Evolutionary conservation across 306 rosid genomes (phyloP).

Genomic region (Heteromeles arbutifolia): DNA sequence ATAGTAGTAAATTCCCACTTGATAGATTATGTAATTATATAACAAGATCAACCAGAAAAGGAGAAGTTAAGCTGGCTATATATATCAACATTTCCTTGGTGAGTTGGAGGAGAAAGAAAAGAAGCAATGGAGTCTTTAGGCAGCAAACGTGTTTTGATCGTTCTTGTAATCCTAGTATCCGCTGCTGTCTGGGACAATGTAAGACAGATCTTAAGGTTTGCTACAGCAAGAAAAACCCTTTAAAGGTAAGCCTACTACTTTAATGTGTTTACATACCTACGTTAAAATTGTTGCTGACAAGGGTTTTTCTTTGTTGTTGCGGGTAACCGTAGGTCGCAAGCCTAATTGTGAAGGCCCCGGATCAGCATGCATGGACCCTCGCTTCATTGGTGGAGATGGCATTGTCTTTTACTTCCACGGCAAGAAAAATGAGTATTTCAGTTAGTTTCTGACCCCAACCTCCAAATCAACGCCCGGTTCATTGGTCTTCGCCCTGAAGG

Average conservation of each 20-base stretch:
- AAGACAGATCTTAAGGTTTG: slow-evolving; percentile 26
- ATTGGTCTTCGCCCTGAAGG: slow-evolving; percentile 66
- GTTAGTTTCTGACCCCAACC: slow-evolving; percentile 55
- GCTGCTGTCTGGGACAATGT: slow-evolving; percentile 20
- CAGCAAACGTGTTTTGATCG: slow-evolving; percentile 7
- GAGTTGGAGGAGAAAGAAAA: slow-evolving; percentile 2
- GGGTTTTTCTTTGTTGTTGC: not conserved
- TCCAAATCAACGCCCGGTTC: slow-evolving; percentile 70
- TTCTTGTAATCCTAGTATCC: slow-evolving; percentile 29
- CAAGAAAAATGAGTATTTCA: slow-evolving; percentile 55
- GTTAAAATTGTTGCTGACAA: not conserved
- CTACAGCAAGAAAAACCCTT: slow-evolving; percentile 33
- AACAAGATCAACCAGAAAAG: not conserved
- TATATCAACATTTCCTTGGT: not conserved
- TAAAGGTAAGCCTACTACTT: slow-evolving; percentile 39
- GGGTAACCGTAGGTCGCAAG: slow-evolving; percentile 39
- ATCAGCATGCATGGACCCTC: slow-evolving; percentile 84
- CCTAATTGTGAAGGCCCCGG: slow-evolving; percentile 69
- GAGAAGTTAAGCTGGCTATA: not conserved
- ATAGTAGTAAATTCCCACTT: slow-evolving; percentile 15
- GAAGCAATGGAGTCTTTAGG: slow-evolving; percentile 32
- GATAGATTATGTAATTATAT: slow-evolving; percentile 11
- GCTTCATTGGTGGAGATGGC: slow-evolving; percentile 80
- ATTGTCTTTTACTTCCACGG: slow-evolving; percentile 86
- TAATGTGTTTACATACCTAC: not conserved